phyloP scores from a whole-genome alignment of 495 filamentous ascomycete genomes.

The Penicillium cataractarum region DNA sequence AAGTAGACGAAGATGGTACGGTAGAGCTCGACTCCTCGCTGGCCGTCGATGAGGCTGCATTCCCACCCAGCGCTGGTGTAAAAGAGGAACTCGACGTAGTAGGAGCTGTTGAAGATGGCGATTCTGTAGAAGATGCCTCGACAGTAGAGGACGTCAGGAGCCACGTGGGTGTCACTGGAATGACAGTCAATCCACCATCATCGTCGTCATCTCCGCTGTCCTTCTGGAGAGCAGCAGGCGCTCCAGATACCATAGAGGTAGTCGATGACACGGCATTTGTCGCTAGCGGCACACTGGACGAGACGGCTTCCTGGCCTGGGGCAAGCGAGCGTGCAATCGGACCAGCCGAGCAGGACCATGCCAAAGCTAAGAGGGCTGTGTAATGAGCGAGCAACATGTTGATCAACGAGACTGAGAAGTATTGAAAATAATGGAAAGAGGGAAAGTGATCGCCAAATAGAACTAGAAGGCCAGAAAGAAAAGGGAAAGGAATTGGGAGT shows the following conservation, averaged over 20 bases:
- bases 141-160: constrained; percentile 8
- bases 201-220: constrained; percentile 6
- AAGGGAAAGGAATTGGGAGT: background rate
- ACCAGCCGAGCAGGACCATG: constrained; percentile 38
- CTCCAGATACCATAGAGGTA: background rate
- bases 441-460: background rate
- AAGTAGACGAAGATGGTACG: background rate
- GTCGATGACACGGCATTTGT: background rate
- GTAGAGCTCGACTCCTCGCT: background rate
- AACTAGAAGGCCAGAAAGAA: background rate
- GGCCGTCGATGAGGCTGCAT: background rate
- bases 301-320: constrained; percentile 8
- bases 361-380: constrained; percentile 24
- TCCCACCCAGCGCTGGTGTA: background rate
- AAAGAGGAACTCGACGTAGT: background rate
- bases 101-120: background rate
- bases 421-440: background rate
- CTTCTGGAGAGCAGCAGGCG: constrained; percentile 4
- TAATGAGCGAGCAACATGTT: constrained; percentile 32
- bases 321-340: constrained; percentile 35
- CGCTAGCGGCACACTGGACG: background rate
- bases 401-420: background rate
- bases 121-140: background rate
- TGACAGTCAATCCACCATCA: constrained; percentile 22
- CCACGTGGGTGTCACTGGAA: constrained; percentile 24